These are phyloP conservation scores for Melampsora americana DNA, from an alignment of 1,284 basidiomycete genomes.

Conservation along the genomic window DNA sequence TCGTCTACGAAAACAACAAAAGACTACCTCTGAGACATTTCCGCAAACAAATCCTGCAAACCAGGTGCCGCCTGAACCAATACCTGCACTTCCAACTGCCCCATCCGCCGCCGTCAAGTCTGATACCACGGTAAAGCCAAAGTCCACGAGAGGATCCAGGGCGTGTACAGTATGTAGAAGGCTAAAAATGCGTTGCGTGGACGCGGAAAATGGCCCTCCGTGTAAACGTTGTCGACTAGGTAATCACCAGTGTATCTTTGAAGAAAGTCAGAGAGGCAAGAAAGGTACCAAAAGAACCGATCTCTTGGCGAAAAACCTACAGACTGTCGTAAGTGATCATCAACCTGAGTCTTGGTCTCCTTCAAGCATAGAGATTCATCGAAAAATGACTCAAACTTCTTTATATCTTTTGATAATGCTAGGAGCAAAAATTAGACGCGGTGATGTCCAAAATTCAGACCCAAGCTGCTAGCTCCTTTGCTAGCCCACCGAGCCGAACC, in stretches of 20 bases:
- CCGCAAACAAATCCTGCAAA: not conserved
- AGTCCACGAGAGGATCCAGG: constrained; percentile 58
- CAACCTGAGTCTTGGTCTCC: not conserved
- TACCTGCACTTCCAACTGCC: not conserved
- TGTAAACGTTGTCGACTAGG: constrained; percentile 63
- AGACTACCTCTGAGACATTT: not conserved
- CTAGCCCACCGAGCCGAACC: not conserved
- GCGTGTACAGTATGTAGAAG: constrained; percentile 91
- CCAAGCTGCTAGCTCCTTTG: not conserved
- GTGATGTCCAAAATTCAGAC: constrained; percentile 64
- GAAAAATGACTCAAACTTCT: not conserved
- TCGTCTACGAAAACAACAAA: not conserved
- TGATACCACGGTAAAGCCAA: constrained; percentile 49
- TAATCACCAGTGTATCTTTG: constrained; percentile 69
- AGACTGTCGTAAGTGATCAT: not conserved
- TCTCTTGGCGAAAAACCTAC: not conserved
- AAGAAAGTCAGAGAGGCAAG: constrained; percentile 89
- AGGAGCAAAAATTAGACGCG: constrained; percentile 57
- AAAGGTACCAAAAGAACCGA: constrained; percentile 58
- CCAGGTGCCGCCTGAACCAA: not conserved
- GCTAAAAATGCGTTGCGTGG: constrained; percentile 97
- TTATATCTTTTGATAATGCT: not conserved
- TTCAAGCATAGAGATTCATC: not conserved
- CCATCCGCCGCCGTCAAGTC: constrained; percentile 8
- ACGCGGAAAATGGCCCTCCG: constrained; percentile 82